These are phyloP conservation scores for Lipomyces mesembrius DNA, from an alignment of 805 yeast species.

Conservation along the genomic window DNA sequence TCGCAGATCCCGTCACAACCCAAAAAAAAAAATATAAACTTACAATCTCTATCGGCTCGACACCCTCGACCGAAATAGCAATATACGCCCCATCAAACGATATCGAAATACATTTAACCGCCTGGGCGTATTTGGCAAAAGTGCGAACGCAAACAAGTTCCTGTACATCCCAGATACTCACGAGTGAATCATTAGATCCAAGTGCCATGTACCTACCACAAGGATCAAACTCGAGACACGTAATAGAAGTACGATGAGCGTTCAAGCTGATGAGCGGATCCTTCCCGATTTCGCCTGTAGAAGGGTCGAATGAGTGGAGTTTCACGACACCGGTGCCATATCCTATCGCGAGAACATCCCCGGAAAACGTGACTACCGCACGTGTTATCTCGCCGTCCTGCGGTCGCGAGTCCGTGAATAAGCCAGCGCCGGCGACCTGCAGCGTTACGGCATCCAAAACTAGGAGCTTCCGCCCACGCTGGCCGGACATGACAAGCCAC, in stretches of 20 bases:
- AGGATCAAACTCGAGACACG: constrained; percentile 57
- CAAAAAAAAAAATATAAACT: constrained; percentile 11
- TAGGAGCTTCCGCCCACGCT: neutral
- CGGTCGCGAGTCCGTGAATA: neutral
- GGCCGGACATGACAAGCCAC: constrained; percentile 14
- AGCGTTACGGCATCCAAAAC: neutral
- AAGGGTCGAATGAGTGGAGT: constrained; percentile 36
- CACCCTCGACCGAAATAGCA: constrained; percentile 53
- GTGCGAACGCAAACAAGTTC: constrained; percentile 50
- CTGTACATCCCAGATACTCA: constrained; percentile 55
- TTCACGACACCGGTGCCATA: constrained; percentile 54
- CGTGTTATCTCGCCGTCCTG: constrained; percentile 41
- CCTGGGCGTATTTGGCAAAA: constrained; percentile 40
- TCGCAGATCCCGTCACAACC: neutral
- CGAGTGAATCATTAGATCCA: constrained; percentile 63
- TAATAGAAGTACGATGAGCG: constrained; percentile 59
- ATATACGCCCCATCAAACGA: constrained; percentile 55
- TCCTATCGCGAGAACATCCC: constrained; percentile 52
- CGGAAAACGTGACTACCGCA: constrained; percentile 48
- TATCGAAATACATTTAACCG: constrained; percentile 50
- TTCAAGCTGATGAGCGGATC: constrained; percentile 37
- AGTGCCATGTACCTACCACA: constrained; percentile 56
- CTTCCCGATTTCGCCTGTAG: constrained; percentile 9
- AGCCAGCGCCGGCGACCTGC: neutral
- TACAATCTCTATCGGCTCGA: constrained; percentile 50